phyloP scores from a whole-genome alignment of 768 basidiomycete genomes.

The Coprinopsis marcescibilis region DNA sequence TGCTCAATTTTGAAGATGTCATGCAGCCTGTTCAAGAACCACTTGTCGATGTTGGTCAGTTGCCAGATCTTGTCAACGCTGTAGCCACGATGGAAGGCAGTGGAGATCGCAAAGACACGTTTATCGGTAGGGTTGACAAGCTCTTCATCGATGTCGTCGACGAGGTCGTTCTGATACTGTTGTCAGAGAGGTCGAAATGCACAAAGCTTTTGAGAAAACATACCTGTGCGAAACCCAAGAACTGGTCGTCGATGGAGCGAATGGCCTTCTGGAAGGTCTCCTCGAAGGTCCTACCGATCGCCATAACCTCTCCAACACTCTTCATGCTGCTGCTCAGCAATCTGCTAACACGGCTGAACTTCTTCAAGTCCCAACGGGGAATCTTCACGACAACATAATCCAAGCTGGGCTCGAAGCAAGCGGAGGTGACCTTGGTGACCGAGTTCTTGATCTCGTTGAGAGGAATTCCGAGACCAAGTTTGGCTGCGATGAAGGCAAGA shows the following conservation, averaged over 20 bases:
- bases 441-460: constrained; percentile 97
- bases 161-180: constrained; percentile 66
- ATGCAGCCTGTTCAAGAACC: constrained; percentile 91
- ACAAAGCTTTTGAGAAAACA: constrained; percentile 8
- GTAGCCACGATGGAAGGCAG: constrained; percentile 89
- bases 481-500: constrained; percentile 96
- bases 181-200: too few species aligned
- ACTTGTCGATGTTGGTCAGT: constrained; percentile 98
- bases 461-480: constrained; percentile 94
- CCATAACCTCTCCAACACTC: constrained; percentile 99
- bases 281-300: constrained; percentile 96
- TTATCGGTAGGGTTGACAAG: constrained; percentile 93
- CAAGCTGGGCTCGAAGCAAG: constrained; percentile 97
- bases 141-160: constrained; percentile 90
- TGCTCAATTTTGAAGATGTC: constrained; percentile 81
- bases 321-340: constrained; percentile 96
- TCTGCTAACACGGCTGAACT: constrained; percentile 91
- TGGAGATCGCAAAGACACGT: constrained; percentile 93
- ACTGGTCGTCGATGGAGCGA: constrained; percentile 92
- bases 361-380: constrained; percentile 98
- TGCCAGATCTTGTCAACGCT: constrained; percentile 95
- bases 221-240: constrained; percentile 86
- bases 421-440: constrained; percentile 93
- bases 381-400: constrained; percentile 99
- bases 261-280: constrained; percentile 99